These are phyloP conservation scores for Cnidoscolus chayamansa DNA, from an alignment of 441 rosid species.

Conservation along the genomic window DNA sequence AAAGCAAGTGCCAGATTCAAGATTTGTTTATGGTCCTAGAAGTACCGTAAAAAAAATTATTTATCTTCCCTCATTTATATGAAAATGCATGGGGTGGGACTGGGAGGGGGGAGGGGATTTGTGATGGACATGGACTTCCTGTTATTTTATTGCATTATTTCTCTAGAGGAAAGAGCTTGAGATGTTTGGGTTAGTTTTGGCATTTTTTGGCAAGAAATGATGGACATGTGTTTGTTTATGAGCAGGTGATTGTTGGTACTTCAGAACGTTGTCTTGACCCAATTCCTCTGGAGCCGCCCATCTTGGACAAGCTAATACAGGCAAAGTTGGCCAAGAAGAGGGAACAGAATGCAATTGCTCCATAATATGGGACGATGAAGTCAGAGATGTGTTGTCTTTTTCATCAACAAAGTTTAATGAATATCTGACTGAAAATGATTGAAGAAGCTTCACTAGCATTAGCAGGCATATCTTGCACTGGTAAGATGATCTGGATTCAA, in stretches of 20 bases:
- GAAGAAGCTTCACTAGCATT: conserved; percentile 12
- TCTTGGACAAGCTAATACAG: conserved; percentile 90
- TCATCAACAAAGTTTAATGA: neutral
- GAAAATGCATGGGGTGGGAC: neutral
- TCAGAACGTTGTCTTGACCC: conserved; percentile 96
- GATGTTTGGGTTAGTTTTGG: neutral
- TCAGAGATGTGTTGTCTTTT: neutral
- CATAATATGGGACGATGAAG: conserved; percentile 19
- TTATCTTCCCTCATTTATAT: neutral
- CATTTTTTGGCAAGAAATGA: conserved; percentile 1
- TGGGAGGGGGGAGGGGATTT: neutral
- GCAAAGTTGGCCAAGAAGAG: conserved; percentile 66
- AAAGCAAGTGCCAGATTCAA: conserved; percentile 9
- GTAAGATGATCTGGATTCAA: neutral
- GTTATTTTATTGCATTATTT: neutral
- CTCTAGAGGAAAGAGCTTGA: neutral
- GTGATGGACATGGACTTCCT: neutral
- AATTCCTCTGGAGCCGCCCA: conserved; percentile 82
- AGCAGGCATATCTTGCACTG: neutral
- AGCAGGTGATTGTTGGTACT: conserved; percentile 89
- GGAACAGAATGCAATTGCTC: conserved; percentile 36
- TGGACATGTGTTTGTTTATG: conserved; percentile 20
- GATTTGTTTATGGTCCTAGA: conserved; percentile 1
- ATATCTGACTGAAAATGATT: neutral
- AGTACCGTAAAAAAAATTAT: neutral